Percentiles rank a stretch among this genome's conserved stretches.
These are phyloP conservation scores for Pseudocercospora vitis DNA, from an alignment of 2,329 filamentous ascomycete species.

Conservation along the genomic window DNA sequence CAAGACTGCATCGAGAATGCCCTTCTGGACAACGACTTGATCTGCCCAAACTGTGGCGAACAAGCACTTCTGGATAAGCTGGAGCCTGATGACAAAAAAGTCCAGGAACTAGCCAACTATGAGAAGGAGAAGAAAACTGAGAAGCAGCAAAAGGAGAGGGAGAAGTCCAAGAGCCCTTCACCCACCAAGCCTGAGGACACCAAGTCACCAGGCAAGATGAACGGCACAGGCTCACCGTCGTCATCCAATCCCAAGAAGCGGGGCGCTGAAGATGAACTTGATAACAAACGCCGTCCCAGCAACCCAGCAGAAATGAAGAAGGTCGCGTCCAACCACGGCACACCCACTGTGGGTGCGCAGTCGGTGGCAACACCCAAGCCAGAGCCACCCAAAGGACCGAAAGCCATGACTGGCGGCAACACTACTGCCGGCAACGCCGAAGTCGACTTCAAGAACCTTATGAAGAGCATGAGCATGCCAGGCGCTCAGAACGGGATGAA, in stretches of 20 bases:
- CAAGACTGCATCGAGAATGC: constrained; percentile 99
- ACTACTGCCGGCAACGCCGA: constrained; percentile 32
- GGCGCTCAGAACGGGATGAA: constrained; percentile 34
- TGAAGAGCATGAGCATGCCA: constrained; percentile 45
- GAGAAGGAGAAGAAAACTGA: constrained; percentile 54
- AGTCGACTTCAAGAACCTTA: constrained; percentile 47
- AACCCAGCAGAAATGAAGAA: constrained; percentile 49
- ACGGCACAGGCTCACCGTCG: constrained; percentile 36
- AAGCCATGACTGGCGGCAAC: constrained; percentile 26
- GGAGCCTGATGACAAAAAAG: constrained; percentile 77
- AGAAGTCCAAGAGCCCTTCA: constrained; percentile 41
- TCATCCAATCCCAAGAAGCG: constrained; percentile 68
- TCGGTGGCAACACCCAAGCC: constrained; percentile 17
- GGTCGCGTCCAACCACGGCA: constrained; percentile 38
- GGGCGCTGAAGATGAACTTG: constrained; percentile 68
- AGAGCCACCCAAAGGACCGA: constrained; percentile 31
- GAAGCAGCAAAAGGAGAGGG: constrained; percentile 47
- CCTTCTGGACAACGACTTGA: constrained; percentile 96
- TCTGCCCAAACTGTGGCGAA: constrained; percentile 89
- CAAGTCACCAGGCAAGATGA: constrained; percentile 29
- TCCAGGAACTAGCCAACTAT: constrained; percentile 81
- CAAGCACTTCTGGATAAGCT: constrained; percentile 92
- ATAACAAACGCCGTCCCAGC: constrained; percentile 44
- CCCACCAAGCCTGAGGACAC: constrained; percentile 23
- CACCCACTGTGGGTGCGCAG: constrained; percentile 41